Evolutionary conservation across 2,329 filamentous ascomycete species (phyloP).

Genomic region (Magnaporthiopsis incrustans): DNA sequence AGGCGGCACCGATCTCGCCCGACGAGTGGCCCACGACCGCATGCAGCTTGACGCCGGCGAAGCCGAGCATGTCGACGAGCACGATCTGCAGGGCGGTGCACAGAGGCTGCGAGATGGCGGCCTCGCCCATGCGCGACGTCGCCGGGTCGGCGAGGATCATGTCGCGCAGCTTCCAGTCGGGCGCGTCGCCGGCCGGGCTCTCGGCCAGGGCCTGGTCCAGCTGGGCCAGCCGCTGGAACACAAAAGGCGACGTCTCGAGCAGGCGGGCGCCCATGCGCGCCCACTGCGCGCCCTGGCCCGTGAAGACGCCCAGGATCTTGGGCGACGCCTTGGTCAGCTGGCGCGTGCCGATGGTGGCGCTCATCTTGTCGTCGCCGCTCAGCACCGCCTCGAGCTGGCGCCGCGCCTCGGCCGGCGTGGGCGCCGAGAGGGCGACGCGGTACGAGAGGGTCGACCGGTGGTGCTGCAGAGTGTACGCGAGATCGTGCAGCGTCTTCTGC

Average conservation of each 20-base stretch:
- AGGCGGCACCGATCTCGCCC: constrained; percentile 26
- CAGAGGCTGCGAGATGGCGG: constrained; percentile 24
- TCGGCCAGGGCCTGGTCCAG: constrained; percentile 17
- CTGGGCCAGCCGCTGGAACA: constrained; percentile 21
- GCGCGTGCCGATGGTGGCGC: no score
- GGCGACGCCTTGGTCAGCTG: constrained; percentile 8
- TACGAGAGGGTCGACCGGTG: not conserved
- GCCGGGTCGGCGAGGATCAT: constrained; percentile 27
- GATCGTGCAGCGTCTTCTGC: not conserved
- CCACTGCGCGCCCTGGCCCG: constrained; percentile 20
- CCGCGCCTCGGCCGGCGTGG: not conserved
- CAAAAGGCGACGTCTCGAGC: constrained; percentile 32
- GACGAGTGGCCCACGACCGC: constrained; percentile 25
- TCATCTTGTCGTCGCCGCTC: no score
- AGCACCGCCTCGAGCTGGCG: no score
- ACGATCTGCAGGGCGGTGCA: constrained; percentile 24
- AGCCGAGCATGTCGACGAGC: constrained; percentile 22
- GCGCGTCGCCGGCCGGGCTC: constrained; percentile 4
- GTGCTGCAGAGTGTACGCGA: not conserved
- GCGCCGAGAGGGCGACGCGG: not conserved
- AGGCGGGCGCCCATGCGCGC: constrained; percentile 29
- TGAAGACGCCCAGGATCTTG: constrained; percentile 20
- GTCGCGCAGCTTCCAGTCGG: constrained; percentile 27
- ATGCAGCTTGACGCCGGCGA: constrained; percentile 8
- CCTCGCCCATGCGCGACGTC: constrained; percentile 25